Evolutionary conservation across 768 basidiomycete genomes (phyloP).

Genomic region (Lactarius indigo): DNA sequence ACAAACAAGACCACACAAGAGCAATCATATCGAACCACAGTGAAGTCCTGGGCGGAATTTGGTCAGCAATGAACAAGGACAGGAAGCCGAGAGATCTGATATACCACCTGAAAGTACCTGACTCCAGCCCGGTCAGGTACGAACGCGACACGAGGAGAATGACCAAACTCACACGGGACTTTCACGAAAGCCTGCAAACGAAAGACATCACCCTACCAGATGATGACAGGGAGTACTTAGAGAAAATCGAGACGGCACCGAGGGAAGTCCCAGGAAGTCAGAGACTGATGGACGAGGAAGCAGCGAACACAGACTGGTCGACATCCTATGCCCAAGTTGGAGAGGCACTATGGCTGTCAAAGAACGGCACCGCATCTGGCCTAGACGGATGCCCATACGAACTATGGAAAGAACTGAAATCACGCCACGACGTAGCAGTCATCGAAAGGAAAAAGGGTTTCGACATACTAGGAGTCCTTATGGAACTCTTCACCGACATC

Average conservation of each 20-base stretch:
- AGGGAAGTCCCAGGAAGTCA: not conserved
- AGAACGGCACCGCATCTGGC: not conserved
- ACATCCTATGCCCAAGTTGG: not conserved
- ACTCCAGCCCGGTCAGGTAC: too few relatives aligned
- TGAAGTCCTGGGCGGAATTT: not conserved
- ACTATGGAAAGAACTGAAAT: slow-evolving; percentile 8
- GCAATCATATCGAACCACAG: not conserved
- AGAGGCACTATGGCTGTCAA: not conserved
- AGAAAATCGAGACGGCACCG: too few relatives aligned
- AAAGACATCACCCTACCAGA: too few relatives aligned
- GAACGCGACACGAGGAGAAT: not conserved
- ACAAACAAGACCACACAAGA: too few relatives aligned
- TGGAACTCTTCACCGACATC: not conserved
- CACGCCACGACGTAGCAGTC: not conserved
- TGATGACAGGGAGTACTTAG: too few relatives aligned
- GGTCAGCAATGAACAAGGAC: not conserved
- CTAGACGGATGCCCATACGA: slow-evolving; percentile 17
- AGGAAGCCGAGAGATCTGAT: slow-evolving; percentile 5
- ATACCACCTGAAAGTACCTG: not conserved
- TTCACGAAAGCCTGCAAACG: slow-evolving; percentile 10
- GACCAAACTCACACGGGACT: not conserved
- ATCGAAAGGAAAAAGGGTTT: not conserved
- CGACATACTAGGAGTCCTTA: not conserved
- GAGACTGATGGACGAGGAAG: not conserved
- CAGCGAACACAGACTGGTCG: not conserved